Base-by-base conservation (phyloP, 257 asterid genomes). In the Cruciata laevipes region DNA sequence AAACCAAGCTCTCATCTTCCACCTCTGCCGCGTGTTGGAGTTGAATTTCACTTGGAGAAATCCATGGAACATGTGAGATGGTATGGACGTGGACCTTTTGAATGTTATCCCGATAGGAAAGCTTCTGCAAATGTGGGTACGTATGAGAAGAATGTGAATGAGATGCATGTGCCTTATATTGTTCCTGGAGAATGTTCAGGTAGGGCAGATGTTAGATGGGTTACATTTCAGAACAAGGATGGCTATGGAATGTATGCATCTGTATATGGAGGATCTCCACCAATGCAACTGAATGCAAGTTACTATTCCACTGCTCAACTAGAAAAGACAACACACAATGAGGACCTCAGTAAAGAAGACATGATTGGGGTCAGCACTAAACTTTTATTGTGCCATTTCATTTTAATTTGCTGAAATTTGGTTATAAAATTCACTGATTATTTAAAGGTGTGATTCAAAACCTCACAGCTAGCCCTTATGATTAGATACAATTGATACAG, bases 21-120 rank as follows among this genome's bases (percentile, higher is more conserved):
- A 63, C 95, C 99, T 75, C 76, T 93, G 82, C 99, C 99, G 38
- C 92, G 99, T 14, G 90, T 93, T 3, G 99, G 99, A 69, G 78
- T 93, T 31, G 88, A 86, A 63, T 87, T 90, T 69, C 96, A 88
- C 73, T 49, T 93, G 77, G 92, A 86, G 58, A 88, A 79, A 75
- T 85, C 96, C 32, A 61, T 90, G 84, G 85, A 88, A 80, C 76
- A 74, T 79, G 77, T 93, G 32, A 78, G 76, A 71, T 93, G 97
- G 97, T 93, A 88, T 17, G 99, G 97, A 37, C 80, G 89, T 58
- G 99, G 99, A 13, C 96, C 96, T 24, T 93, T 90, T 42, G 99
- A 93, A 75, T 93, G 97, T 73, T 93, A 93, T 69, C 97, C 99
- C n/a, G 99, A 93, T 71, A 89, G 99, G 6, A 88, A 88, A 83